Base-by-base conservation (phyloP, 2,329 filamentous ascomycete genomes). In the Fusarium ambrosium region DNA sequence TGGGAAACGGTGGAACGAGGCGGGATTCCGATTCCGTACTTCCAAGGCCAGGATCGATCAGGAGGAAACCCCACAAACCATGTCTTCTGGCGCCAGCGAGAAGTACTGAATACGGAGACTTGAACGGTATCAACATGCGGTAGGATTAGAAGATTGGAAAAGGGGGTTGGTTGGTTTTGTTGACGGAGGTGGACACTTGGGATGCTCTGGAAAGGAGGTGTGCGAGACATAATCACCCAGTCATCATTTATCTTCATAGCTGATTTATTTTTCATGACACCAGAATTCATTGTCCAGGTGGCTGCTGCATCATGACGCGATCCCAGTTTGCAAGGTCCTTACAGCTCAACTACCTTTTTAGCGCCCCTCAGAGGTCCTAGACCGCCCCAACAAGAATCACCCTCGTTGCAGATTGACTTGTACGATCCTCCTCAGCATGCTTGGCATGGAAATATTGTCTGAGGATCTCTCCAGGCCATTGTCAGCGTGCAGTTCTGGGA, bases 11-110 rank as follows among this genome's bases (percentile, higher is more conserved):
- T 73, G 71, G 71, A 62, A 71, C 16, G 62, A 73, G 55, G 66
- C 71, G 3, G 60, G 66, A 27, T 73, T 73, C 36, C 45, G 48
- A n/a, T 69, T 73, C 36, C 69, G 69, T 29, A 68, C 64, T 1
- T 72, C 70, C 32, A 72, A 70, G 48, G 51, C 64, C n/a, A 65
- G 59, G 36, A 41, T 34, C 18, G 34, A 62, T 9, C 34, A 64
- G 16, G 67, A 61, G 34, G 62, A 65, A 41, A 24, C n/a, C 8
- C 59, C 41, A 27, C 37, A 68, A 48, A 65, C 63, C n/a, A 20
- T 45, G 55, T 4, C 70, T 51, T 41, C 67, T 18, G n/a, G 34
- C 6, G 56, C 41, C 11, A 65, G 41, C 14, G 70, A 72, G 22
- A 70, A 67, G 43, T 34, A 22, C 7, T 72, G 61, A 70, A 1